phyloP scores from a whole-genome alignment of 2,329 filamentous ascomycete genomes.

The Leptographium flavum region DNA sequence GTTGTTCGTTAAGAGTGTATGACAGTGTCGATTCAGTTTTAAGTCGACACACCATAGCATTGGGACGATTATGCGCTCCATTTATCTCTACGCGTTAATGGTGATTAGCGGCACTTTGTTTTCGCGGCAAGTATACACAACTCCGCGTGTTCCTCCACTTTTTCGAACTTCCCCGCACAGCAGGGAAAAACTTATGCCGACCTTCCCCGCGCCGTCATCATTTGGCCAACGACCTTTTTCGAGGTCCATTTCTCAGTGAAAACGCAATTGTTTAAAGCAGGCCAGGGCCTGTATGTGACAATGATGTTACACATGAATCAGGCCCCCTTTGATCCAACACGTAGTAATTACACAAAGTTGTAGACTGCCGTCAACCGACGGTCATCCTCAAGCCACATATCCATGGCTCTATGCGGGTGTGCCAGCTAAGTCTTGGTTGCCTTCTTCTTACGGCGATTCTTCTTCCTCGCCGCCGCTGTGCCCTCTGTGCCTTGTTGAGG shows the following conservation, averaged over 20 bases:
- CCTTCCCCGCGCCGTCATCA: neutral
- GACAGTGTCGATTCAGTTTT: too few relatives aligned
- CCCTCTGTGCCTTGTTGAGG: constrained; percentile 2
- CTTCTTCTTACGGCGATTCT: constrained; percentile 24
- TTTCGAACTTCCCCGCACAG: constrained; percentile 6
- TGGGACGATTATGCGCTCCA: too few relatives aligned
- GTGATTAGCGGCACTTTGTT: too few relatives aligned
- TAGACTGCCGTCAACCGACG: neutral
- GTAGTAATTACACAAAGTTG: neutral
- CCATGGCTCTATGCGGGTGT: neutral
- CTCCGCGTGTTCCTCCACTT: too few relatives aligned
- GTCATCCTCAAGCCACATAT: neutral
- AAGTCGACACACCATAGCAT: too few relatives aligned
- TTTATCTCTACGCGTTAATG: too few relatives aligned
- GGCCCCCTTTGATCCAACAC: too few relatives aligned
- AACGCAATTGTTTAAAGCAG: too few relatives aligned
- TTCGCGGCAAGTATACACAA: too few relatives aligned
- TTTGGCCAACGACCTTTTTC: neutral
- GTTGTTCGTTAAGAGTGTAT: neutral
- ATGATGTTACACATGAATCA: too few relatives aligned
- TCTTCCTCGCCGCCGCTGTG: constrained; percentile 18
- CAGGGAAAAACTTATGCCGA: constrained; percentile 10
- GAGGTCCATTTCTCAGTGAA: neutral
- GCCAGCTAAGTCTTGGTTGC: constrained; percentile 10
- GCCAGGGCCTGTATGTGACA: too few relatives aligned